Conservation (phyloP, 2,329 filamentous ascomycete species). For the Botryosphaeria agaves region DNA sequence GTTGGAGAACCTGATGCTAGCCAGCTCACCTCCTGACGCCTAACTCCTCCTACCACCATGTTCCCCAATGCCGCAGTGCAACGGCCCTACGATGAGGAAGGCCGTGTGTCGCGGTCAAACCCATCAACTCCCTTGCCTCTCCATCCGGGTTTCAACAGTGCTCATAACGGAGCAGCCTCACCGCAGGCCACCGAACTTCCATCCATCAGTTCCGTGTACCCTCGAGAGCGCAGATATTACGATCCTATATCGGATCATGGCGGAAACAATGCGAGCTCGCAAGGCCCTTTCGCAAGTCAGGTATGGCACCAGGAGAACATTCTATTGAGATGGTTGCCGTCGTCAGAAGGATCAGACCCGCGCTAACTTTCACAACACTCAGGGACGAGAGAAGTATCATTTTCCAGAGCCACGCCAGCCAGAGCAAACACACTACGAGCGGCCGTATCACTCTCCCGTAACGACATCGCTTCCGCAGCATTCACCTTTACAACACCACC, state of each 20-base stretch:
- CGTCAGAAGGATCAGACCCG: too few relatives aligned
- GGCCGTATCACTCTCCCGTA: slow-evolving; percentile 19
- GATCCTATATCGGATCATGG: slow-evolving; percentile 30
- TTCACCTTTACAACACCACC: slow-evolving; percentile 19
- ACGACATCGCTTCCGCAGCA: slow-evolving; percentile 15
- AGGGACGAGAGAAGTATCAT: too few relatives aligned
- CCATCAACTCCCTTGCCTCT: slow-evolving; percentile 16
- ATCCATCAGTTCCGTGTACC: slow-evolving; percentile 20
- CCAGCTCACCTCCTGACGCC: too few relatives aligned
- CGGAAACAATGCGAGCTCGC: too few relatives aligned
- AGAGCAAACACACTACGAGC: slow-evolving; percentile 13
- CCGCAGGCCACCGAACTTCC: slow-evolving; percentile 20
- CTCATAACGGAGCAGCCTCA: slow-evolving; percentile 17
- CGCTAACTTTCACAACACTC: too few relatives aligned
- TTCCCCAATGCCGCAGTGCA: too few relatives aligned
- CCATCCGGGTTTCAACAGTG: slow-evolving; percentile 11
- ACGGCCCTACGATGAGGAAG: neutral
- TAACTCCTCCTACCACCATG: too few relatives aligned
- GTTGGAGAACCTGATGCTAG: too few relatives aligned
- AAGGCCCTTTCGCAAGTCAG: too few relatives aligned
- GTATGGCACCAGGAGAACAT: too few relatives aligned
- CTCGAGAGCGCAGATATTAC: slow-evolving; percentile 29
- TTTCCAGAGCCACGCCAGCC: slow-evolving; percentile 6
- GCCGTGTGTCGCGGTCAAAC: slow-evolving; percentile 6
- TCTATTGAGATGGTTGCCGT: too few relatives aligned